Evolutionary conservation across 2,329 filamentous ascomycete species (phyloP), one percentile per base, ranked within the genome.

Genomic region (Xylaria multiplex): DNA sequence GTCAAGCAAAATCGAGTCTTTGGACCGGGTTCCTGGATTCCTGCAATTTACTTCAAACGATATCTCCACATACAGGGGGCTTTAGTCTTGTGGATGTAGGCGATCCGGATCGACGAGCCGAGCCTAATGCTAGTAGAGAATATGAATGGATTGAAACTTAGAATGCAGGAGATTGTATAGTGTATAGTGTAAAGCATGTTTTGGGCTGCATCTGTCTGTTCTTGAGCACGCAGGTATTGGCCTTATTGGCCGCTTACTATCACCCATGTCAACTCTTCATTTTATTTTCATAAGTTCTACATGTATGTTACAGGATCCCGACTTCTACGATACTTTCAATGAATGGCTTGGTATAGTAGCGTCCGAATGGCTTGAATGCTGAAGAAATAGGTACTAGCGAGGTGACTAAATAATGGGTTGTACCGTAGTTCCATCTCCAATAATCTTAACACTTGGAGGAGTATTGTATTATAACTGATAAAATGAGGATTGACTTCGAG

Each of bases 21-120:
- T 13, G 27, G 52, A 52, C 65, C 61, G 32, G 61, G 61, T 64
- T 58, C 56, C 56, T 57, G 65, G 61, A 37, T 54, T 64, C 61
- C 56, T 67, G 61, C 32, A 64, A 67, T 67, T 67, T 64, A 48
- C 57, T 54, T 67, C 65, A 67, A 58, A 67, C 65, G 46, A 19
- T 13, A 57, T 58, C 57, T 27, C 65, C 65, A 64, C 65, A 49
- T 45, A 61, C 65, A 64, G 27, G 65, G 61, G 57, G 6, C 14
- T 8, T n/a, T 24, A 7, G 14, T 22, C 8, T 42, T 22, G 37
- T 53, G n/a, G 45, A 37, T 24, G 46, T 32, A 48, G 59, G 63
- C 46, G 48, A 65, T 62, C 63, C 63, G 59, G 59, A 22, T 37
- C 55, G 60, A 53, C 9, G 22, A 64, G 30, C 65, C 61, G 61